Conservation (phyloP, 2,329 filamentous ascomycete species). For the Magnaporthiopsis rhizophila region DNA sequence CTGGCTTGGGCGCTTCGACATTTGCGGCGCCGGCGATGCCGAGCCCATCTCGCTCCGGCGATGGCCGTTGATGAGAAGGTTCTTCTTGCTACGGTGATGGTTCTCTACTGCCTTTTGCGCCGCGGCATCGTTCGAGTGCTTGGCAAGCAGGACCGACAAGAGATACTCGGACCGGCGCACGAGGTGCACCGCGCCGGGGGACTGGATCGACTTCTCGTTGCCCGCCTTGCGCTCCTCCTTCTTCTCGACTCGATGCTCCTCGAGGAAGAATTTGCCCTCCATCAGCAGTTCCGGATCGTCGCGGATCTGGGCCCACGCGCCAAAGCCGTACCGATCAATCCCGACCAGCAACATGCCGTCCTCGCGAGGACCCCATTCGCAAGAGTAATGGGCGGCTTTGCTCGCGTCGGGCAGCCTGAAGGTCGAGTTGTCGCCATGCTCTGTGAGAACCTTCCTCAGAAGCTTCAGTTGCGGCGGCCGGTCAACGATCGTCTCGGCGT, state of each 20-base stretch:
- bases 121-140: slow-evolving; percentile 69
- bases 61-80: slow-evolving; percentile 48
- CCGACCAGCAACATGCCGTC: slow-evolving; percentile 96
- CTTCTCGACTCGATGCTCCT: slow-evolving; percentile 96
- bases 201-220: slow-evolving; percentile 76
- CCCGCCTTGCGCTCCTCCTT: slow-evolving; percentile 83
- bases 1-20: slow-evolving; percentile 37
- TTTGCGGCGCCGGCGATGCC: slow-evolving; percentile 61
- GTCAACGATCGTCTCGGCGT: slow-evolving; percentile 90
- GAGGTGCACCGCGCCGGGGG: slow-evolving; percentile 93
- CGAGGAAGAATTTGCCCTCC: slow-evolving; percentile 85
- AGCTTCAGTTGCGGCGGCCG: slow-evolving; percentile 83
- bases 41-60: slow-evolving; percentile 53
- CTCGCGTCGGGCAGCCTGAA: slow-evolving; percentile 89
- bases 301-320: slow-evolving; percentile 89
- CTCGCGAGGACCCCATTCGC: slow-evolving; percentile 84
- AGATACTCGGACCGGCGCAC: slow-evolving; percentile 93
- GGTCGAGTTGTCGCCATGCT: slow-evolving; percentile 59
- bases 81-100: slow-evolving; percentile 92
- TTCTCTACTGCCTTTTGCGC: slow-evolving; percentile 81
- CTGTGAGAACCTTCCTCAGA: slow-evolving; percentile 64
- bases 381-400: slow-evolving; percentile 86
- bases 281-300: slow-evolving; percentile 84
- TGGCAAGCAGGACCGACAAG: slow-evolving; percentile 81
- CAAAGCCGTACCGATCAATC: slow-evolving; percentile 88